These are phyloP conservation scores for Epichloe scottii DNA, from an alignment of 2,329 filamentous ascomycete genomes.

Conservation along the genomic window DNA sequence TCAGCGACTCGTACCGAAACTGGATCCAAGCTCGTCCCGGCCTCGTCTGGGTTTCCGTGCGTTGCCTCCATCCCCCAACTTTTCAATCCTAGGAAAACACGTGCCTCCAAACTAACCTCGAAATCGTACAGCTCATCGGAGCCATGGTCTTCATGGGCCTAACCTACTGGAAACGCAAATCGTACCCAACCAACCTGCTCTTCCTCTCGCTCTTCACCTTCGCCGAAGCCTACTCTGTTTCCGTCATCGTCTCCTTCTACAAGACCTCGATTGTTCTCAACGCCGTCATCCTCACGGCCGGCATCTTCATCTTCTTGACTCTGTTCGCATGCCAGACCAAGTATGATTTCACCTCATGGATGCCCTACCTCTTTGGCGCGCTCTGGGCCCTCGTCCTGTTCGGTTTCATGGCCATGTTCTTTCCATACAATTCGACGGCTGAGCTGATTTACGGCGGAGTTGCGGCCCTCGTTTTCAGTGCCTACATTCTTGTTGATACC, in stretches of 20 bases:
- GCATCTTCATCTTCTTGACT: conserved; percentile 67
- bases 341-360: conserved; percentile 97
- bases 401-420: conserved; percentile 83
- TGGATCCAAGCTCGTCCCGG: conserved; percentile 82
- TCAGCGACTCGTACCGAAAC: conserved; percentile 60
- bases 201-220: conserved; percentile 86
- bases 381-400: conserved; percentile 88
- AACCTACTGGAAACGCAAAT: conserved; percentile 93
- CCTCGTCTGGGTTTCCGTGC: conserved; percentile 72
- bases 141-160: conserved; percentile 74
- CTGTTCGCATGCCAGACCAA: conserved; percentile 93
- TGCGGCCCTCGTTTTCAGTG: conserved; percentile 79
- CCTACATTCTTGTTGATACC: conserved; percentile 91
- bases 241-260: conserved; percentile 87
- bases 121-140: conserved; percentile 49
- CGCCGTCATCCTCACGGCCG: conserved; percentile 77
- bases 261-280: conserved; percentile 73
- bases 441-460: conserved; percentile 80
- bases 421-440: conserved; percentile 67
- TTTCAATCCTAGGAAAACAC: background rate
- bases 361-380: conserved; percentile 83
- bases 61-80: conserved; percentile 14
- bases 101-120: background rate
- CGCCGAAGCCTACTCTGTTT: conserved; percentile 86
- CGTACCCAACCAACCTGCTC: conserved; percentile 85